Base-by-base conservation (phyloP, 2,329 filamentous ascomycete genomes). In the Teratosphaeria zuluensis region DNA sequence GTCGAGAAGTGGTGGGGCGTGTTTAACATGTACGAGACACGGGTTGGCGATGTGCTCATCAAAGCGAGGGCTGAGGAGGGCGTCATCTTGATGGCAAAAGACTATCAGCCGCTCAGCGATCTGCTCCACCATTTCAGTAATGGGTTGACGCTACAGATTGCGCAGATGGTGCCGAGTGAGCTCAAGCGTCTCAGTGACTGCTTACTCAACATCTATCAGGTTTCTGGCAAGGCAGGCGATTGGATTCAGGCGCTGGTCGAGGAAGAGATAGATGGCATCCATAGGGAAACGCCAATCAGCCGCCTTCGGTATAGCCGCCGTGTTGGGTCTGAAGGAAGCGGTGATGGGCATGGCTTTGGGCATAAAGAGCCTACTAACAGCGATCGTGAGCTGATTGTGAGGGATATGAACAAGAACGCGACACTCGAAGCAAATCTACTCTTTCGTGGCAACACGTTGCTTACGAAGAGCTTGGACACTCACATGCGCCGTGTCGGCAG, bases 401-500 rank as follows among this genome's bases (percentile, higher is more conserved):
- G 88, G 52, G 88, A 94, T 67, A 84, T 92, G 81, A 84, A 86
- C 68, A 90, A 87, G 71, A 88, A 87, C 8, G 80, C 91, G 3
- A 87, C 89, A 30, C 84, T 89, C 52, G 94, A 99, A 72, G 94
- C 92, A 4, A 99, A 97, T 66, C 80, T 99, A 1, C 83, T 99
- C 3, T 99, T 99, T 75, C 84, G 94, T 35, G 94, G 94, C 61
- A 99, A 99, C 69, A 95, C 94, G 0, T 78, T 99, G 9, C 80
- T 97, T 31, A 99, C 94, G 0, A 95, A 96, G 72, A 87, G 92
- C 1, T 80, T 99, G 52, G 94, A 99, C 71, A 88, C 90, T 60
- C 92, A 99, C 72, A 97, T 99, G 94, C 89, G 91, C 59, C 84
- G 94, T 9, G 78, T 97, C 0, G 94, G 94, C 51, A 92, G 91